These are phyloP conservation scores for Peronosclerospora sorghi DNA, from an alignment of 352 stramenopile genomes.

Conservation along the genomic window DNA sequence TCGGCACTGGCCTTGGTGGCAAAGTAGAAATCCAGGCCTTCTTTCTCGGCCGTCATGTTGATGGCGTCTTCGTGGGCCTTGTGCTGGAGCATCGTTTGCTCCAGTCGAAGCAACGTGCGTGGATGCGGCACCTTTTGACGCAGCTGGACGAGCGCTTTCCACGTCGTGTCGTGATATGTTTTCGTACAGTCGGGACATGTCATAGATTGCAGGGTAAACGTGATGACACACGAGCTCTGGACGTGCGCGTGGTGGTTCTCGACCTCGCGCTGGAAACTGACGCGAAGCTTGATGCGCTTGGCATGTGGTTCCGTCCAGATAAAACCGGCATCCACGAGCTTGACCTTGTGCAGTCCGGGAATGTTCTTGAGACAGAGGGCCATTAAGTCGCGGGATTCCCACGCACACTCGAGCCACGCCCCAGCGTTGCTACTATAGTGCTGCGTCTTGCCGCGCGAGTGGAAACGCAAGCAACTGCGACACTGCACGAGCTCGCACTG, in stretches of 20 bases:
- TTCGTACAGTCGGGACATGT: slow-evolving; percentile 70
- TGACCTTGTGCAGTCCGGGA: slow-evolving; percentile 44
- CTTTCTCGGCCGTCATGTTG: slow-evolving; percentile 47
- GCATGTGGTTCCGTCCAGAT: slow-evolving; percentile 80
- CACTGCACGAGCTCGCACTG: slow-evolving; percentile 46
- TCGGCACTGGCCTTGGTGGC: slow-evolving; percentile 37
- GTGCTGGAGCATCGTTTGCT: slow-evolving; percentile 71
- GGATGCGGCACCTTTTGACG: slow-evolving; percentile 69
- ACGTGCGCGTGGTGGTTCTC: slow-evolving; percentile 60
- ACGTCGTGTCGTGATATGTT: slow-evolving; percentile 59
- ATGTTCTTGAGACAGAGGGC: slow-evolving; percentile 71
- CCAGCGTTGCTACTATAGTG: slow-evolving; percentile 24
- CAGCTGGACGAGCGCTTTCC: slow-evolving; percentile 61
- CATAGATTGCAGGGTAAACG: slow-evolving; percentile 47
- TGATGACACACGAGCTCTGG: slow-evolving; percentile 55
- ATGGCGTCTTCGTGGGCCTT: slow-evolving; percentile 51
- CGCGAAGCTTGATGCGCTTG: slow-evolving; percentile 63
- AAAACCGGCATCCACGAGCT: slow-evolving; percentile 67
- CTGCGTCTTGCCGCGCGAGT: slow-evolving; percentile 36
- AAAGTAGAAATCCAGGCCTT: slow-evolving; percentile 81
- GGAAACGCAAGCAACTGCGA: slow-evolving; percentile 54
- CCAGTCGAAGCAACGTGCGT: slow-evolving; percentile 55
- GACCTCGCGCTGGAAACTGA: slow-evolving; percentile 60
- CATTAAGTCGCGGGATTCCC: slow-evolving; percentile 68
- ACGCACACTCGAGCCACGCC: slow-evolving; percentile 50